A percentile compares a stretch with the other conserved stretches of the same genome.
These are phyloP conservation scores for Pseudogymnoascus sp. DNA, from an alignment of 2,329 filamentous ascomycete species.

Conservation along the genomic window DNA sequence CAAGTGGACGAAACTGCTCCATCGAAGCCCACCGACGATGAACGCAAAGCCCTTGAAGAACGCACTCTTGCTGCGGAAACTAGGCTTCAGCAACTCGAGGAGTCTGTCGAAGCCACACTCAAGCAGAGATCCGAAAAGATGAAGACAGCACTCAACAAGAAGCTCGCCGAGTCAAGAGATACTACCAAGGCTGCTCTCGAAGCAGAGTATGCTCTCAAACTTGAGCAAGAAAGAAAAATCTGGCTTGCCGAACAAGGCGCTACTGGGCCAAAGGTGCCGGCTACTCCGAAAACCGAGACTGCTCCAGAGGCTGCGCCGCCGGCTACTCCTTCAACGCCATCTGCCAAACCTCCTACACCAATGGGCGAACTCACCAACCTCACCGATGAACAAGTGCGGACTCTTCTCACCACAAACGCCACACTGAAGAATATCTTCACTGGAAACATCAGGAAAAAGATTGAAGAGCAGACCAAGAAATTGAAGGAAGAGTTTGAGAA, in stretches of 20 bases:
- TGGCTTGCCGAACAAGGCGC: constrained; percentile 44
- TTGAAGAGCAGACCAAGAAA: constrained; percentile 49
- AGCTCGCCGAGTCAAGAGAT: constrained; percentile 49
- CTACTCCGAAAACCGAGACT: constrained; percentile 21
- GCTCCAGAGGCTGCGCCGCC: constrained; percentile 10
- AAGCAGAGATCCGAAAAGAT: constrained; percentile 61
- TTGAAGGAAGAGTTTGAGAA: constrained; percentile 42
- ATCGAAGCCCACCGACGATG: constrained; percentile 43
- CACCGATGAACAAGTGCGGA: constrained; percentile 45
- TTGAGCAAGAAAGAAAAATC: constrained; percentile 57
- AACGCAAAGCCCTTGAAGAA: constrained; percentile 53
- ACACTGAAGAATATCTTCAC: constrained; percentile 52
- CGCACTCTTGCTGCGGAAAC: constrained; percentile 53
- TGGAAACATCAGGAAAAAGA: constrained; percentile 60
- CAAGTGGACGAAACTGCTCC: constrained; percentile 38
- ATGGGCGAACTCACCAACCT: constrained; percentile 32
- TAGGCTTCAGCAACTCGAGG: constrained; percentile 53
- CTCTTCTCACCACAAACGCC: constrained; percentile 47
- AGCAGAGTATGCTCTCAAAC: constrained; percentile 38
- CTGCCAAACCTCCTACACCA: constrained; percentile 13
- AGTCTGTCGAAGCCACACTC: constrained; percentile 49
- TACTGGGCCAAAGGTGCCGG: constrained; percentile 22
- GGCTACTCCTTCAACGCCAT: constrained; percentile 20
- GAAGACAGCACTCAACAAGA: constrained; percentile 60
- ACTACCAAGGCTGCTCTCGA: constrained; percentile 46